A percentile compares a stretch with the other conserved stretches of the same genome.
Evolutionary conservation across 148 eudicot species (phyloP).

Genomic region (Suaeda aralocaspica): DNA sequence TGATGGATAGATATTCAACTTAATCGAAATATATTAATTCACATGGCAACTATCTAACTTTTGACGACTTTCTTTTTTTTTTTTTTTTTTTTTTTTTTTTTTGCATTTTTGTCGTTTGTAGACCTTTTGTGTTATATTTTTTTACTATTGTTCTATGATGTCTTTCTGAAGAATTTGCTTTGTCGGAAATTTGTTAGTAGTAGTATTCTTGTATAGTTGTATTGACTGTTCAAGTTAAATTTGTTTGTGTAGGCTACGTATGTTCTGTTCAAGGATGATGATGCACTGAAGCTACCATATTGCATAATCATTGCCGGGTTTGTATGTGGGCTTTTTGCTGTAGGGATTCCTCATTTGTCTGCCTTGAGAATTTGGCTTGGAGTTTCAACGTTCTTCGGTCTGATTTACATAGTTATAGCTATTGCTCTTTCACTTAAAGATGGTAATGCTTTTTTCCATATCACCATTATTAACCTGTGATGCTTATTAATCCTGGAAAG

Average conservation of each 20-base stretch:
- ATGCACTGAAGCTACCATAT: constrained; percentile 71
- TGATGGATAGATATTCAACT: no score
- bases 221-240: no score
- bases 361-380: constrained; percentile 85
- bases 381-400: constrained; percentile 69
- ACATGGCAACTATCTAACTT: no score
- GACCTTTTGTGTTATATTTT: no score
- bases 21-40: no score
- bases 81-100: no score
- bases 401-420: constrained; percentile 65
- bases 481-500: neutral
- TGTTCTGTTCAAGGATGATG: constrained; percentile 49
- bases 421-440: constrained; percentile 59
- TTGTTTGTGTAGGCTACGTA: constrained; percentile 60
- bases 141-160: no score
- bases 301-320: constrained; percentile 71
- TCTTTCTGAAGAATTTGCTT: no score
- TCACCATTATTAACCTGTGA: neutral
- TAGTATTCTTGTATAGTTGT: no score
- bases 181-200: no score
- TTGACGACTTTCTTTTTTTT: no score
- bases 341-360: constrained; percentile 78
- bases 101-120: no score
- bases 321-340: constrained; percentile 75
- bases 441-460: constrained; percentile 47